These are phyloP conservation scores for Neurospora tetraspora DNA, from an alignment of 495 filamentous ascomycete species.

Conservation along the genomic window DNA sequence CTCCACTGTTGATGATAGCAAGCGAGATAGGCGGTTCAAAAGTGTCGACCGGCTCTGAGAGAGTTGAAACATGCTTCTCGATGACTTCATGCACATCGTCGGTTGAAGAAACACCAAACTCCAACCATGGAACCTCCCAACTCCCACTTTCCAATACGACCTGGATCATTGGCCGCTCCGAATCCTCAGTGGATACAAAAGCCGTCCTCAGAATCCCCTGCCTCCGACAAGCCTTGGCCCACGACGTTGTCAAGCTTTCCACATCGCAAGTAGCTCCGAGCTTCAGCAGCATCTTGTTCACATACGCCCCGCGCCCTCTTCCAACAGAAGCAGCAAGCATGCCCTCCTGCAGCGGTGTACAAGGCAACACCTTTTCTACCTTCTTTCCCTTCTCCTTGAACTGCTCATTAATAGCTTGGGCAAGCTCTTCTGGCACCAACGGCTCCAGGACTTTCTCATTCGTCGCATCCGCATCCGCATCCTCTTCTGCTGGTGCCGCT, in stretches of 20 bases:
- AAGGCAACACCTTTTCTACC: constrained; percentile 54
- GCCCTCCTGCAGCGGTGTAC: constrained; percentile 71
- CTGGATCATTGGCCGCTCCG: constrained; percentile 45
- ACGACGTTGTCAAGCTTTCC: constrained; percentile 22
- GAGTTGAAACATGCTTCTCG: constrained; percentile 13
- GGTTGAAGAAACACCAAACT: constrained; percentile 7
- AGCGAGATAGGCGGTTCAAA: constrained; percentile 29
- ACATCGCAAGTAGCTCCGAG: constrained; percentile 6
- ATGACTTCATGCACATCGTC: neutral
- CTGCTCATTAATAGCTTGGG: constrained; percentile 19
- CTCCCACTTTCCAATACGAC: constrained; percentile 34
- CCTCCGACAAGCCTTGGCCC: constrained; percentile 40
- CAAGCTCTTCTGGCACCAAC: constrained; percentile 28
- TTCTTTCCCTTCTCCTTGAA: constrained; percentile 23
- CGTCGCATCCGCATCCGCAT: neutral
- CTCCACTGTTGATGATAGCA: constrained; percentile 15
- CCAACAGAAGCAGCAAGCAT: constrained; percentile 54
- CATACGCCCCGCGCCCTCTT: constrained; percentile 25
- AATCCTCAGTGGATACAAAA: constrained; percentile 45
- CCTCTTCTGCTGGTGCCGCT: neutral
- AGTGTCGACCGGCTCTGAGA: constrained; percentile 23
- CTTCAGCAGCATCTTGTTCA: constrained; percentile 33
- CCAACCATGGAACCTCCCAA: constrained; percentile 23
- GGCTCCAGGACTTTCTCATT: constrained; percentile 1
- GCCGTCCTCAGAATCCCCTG: constrained; percentile 56